Evolutionary conservation across 306 rosid genomes (phyloP).

Genomic region (Medicago ruthenica): DNA sequence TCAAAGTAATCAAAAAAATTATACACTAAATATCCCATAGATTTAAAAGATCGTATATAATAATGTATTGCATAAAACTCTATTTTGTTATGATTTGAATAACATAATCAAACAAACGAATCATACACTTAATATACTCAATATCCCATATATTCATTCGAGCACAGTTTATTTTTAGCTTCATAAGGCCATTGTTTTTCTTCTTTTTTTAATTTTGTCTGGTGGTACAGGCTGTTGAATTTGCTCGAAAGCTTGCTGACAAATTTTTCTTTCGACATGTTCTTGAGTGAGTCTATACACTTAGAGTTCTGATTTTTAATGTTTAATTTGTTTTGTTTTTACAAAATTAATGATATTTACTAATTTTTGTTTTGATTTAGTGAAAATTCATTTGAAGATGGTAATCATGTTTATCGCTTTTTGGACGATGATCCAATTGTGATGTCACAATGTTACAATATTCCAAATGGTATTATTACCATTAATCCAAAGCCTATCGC

Average conservation of each 20-base stretch:
- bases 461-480: slow-evolving; percentile 75
- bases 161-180: slow-evolving; percentile 27
- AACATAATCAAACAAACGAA: neutral
- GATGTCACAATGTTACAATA: slow-evolving; percentile 80
- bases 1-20: no score
- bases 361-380: slow-evolving; percentile 49
- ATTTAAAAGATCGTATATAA: no score
- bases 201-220: slow-evolving; percentile 41
- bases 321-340: slow-evolving; percentile 35
- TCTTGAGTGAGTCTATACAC: slow-evolving; percentile 72
- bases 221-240: slow-evolving; percentile 73
- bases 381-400: slow-evolving; percentile 84
- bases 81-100: slow-evolving; percentile 27
- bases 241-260: slow-evolving; percentile 88
- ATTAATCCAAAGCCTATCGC: slow-evolving; percentile 75
- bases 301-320: slow-evolving; percentile 25
- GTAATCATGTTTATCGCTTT: slow-evolving; percentile 84
- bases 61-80: neutral
- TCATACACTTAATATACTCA: neutral
- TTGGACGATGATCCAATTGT: slow-evolving; percentile 86
- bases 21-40: no score
- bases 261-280: slow-evolving; percentile 77
- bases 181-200: slow-evolving; percentile 26
- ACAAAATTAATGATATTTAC: slow-evolving; percentile 30
- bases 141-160: neutral